These are phyloP conservation scores for Fonsecaea pedrosoi DNA, from an alignment of 2,329 filamentous ascomycete species.

Conservation along the genomic window DNA sequence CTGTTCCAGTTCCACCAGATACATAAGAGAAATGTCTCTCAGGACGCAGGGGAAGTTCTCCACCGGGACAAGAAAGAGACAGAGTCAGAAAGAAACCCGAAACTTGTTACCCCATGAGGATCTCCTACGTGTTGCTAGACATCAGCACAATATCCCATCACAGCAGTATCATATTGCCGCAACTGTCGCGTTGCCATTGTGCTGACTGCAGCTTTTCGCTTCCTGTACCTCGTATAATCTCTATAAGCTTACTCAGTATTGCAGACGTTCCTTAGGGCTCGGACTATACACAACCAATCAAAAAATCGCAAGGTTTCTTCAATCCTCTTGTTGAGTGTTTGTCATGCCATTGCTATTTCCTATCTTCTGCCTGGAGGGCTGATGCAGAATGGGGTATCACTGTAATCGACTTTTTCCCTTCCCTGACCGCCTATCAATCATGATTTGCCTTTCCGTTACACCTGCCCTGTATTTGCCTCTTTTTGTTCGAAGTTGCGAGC, in stretches of 20 bases:
- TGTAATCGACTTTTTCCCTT: conserved; percentile 24
- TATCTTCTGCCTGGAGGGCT: conserved; percentile 13
- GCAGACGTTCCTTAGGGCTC: conserved; percentile 15
- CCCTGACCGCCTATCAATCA: conserved; percentile 9
- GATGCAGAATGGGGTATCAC: conserved; percentile 28
- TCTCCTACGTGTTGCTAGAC: background rate
- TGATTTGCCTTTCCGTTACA: conserved; percentile 4
- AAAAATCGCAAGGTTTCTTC: background rate
- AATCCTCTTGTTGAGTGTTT: conserved; percentile 1
- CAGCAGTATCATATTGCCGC: conserved; percentile 10
- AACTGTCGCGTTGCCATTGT: background rate
- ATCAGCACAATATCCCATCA: background rate
- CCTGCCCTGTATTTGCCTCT: conserved; percentile 3
- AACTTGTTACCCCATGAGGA: background rate
- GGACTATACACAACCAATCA: conserved; percentile 19
- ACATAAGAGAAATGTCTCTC: background rate
- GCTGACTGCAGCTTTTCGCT: conserved; percentile 25
- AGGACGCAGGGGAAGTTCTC: conserved; percentile 15
- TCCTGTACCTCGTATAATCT: conserved; percentile 2
- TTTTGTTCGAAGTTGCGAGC: background rate
- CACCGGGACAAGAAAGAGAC: background rate
- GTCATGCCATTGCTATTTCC: conserved; percentile 26
- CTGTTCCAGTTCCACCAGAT: background rate
- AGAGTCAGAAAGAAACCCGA: conserved; percentile 2
- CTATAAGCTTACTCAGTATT: conserved; percentile 18